Percentiles rank a stretch among this genome's conserved stretches.
These are phyloP conservation scores for Tulasnella sp. DNA, from an alignment of 768 basidiomycete genomes.

Conservation along the genomic window DNA sequence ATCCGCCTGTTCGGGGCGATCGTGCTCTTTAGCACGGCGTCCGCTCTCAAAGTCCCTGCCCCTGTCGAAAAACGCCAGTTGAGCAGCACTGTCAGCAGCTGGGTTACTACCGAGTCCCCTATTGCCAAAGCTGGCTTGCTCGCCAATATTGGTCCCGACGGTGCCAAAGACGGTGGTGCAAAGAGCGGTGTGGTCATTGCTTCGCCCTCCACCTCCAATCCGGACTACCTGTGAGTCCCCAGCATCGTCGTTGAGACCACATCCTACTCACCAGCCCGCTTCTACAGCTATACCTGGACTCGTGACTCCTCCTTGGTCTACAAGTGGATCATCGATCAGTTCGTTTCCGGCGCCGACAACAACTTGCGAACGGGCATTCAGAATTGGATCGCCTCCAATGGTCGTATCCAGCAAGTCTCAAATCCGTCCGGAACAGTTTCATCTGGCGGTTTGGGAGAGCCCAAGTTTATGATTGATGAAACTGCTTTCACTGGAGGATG, in stretches of 20 bases:
- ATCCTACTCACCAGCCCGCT: background rate
- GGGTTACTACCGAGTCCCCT: slow-evolving; percentile 24
- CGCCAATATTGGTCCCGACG: slow-evolving; percentile 29
- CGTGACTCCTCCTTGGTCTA: slow-evolving; percentile 58
- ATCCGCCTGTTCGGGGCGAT: slow-evolving; percentile 11
- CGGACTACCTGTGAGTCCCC: slow-evolving; percentile 29
- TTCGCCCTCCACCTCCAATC: slow-evolving; percentile 38
- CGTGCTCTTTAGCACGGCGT: background rate
- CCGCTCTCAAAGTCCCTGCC: background rate
- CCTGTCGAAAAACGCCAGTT: background rate
- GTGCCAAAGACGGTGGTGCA: slow-evolving; percentile 26
- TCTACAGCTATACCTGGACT: slow-evolving; percentile 71
- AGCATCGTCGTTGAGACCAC: background rate
- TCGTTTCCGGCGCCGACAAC: slow-evolving; percentile 49
- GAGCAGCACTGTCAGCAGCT: slow-evolving; percentile 20
- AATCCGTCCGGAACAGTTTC: slow-evolving; percentile 66
- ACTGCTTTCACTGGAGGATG: slow-evolving; percentile 50
- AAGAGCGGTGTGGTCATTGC: slow-evolving; percentile 47
- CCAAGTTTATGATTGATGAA: slow-evolving; percentile 65
- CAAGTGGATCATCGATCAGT: slow-evolving; percentile 45
- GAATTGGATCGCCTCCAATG: slow-evolving; percentile 54
- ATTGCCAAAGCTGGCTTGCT: slow-evolving; percentile 29
- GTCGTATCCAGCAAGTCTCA: slow-evolving; percentile 55
- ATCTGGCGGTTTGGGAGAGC: slow-evolving; percentile 75
- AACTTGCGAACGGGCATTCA: slow-evolving; percentile 53